A percentile compares a stretch with the other conserved stretches of the same genome.
phyloP scores from a whole-genome alignment of 139 green algal genomes.

The Chlorella sp. region DNA sequence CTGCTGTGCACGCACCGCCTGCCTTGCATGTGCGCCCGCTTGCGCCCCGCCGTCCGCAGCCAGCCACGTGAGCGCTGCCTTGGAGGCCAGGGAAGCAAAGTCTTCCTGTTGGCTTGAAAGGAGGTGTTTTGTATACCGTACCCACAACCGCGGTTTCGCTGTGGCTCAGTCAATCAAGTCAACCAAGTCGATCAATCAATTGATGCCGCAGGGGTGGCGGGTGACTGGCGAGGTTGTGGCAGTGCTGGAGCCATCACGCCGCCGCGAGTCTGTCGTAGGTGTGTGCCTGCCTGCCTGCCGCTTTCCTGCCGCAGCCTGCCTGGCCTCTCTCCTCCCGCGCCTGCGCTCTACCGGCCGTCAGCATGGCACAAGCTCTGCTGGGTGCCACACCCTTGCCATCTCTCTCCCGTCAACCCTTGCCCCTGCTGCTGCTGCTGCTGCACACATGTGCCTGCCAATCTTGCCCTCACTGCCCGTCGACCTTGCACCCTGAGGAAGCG shows the following conservation, averaged over 20 bases:
- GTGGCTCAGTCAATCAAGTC: no score
- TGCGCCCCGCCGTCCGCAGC: no score
- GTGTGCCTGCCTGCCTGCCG: slow-evolving; percentile 25
- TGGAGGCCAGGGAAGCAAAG: no score
- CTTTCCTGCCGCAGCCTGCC: background rate
- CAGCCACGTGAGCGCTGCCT: no score
- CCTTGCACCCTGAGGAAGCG: background rate
- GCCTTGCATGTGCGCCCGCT: no score
- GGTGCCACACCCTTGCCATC: background rate
- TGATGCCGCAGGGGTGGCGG: slow-evolving; percentile 36
- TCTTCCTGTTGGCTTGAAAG: no score
- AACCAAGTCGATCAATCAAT: no score
- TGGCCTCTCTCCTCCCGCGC: background rate
- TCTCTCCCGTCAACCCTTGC: background rate
- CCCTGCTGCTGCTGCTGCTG: no score
- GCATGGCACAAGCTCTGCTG: background rate
- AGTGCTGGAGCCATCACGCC: slow-evolving; percentile 63
- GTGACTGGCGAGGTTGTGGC: slow-evolving; percentile 77
- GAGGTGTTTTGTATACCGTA: no score
- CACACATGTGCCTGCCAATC: background rate
- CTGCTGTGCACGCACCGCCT: background rate
- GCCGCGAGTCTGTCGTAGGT: slow-evolving; percentile 78
- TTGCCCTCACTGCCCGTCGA: background rate
- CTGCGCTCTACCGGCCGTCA: background rate
- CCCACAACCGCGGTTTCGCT: no score